Percentiles rank a stretch among this genome's conserved stretches.
Evolutionary conservation across 371 early-diverging fungal species (phyloP).

Genomic region (Syncephalastrum contaminatum): DNA sequence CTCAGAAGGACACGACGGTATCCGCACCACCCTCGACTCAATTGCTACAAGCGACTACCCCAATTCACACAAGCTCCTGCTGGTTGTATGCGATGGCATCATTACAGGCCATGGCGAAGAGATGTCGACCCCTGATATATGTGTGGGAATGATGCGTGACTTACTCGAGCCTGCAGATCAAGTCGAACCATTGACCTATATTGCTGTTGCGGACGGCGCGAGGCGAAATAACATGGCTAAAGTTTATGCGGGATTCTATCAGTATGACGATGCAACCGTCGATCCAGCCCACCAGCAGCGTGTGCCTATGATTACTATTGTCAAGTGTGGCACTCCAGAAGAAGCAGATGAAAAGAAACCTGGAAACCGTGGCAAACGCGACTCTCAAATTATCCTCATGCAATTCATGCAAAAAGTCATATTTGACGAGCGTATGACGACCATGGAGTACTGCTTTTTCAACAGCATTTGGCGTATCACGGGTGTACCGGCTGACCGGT

Average conservation of each 20-base stretch:
- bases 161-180: slow-evolving; percentile 44
- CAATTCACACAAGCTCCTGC: slow-evolving; percentile 77
- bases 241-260: slow-evolving; percentile 92
- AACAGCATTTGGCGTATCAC: slow-evolving; percentile 81
- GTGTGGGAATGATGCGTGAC: slow-evolving; percentile 63
- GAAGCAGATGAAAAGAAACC: slow-evolving; percentile 75
- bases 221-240: slow-evolving; percentile 94
- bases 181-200: slow-evolving; percentile 69
- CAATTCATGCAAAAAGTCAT: slow-evolving; percentile 93
- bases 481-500: slow-evolving; percentile 82
- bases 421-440: slow-evolving; percentile 95
- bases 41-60: slow-evolving; percentile 63
- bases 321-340: slow-evolving; percentile 87
- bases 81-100: slow-evolving; percentile 89
- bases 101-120: slow-evolving; percentile 77
- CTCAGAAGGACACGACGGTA: slow-evolving; percentile 87
- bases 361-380: slow-evolving; percentile 98
- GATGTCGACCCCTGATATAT: slow-evolving; percentile 73
- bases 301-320: slow-evolving; percentile 88
- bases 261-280: slow-evolving; percentile 44
- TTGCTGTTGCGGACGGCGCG: slow-evolving; percentile 89
- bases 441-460: slow-evolving; percentile 95
- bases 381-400: slow-evolving; percentile 98
- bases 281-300: slow-evolving; percentile 47
- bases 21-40: slow-evolving; percentile 94